These are phyloP conservation scores for Carallia pectinifolia DNA, from an alignment of 345 rosid species.

Conservation along the genomic window DNA sequence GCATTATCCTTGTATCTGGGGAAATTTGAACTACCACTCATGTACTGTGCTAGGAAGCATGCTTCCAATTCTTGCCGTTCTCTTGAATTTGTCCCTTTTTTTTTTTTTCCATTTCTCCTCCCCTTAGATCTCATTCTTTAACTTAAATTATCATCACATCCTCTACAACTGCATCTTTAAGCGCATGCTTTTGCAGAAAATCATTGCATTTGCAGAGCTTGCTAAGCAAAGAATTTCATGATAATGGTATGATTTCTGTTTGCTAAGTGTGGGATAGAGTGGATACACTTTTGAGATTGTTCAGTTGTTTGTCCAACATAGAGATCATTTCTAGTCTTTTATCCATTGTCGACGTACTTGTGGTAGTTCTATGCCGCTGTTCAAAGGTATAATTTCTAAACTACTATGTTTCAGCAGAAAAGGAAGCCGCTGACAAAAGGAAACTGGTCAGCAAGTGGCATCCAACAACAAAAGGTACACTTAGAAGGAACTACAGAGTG, in stretches of 20 bases:
- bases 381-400: background rate
- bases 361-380: background rate
- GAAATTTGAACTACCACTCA: background rate
- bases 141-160: no score
- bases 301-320: background rate
- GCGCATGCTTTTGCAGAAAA: background rate
- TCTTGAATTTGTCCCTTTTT: background rate
- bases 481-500: conserved; percentile 77
- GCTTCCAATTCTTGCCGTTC: background rate
- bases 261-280: background rate
- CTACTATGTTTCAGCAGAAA: conserved; percentile 36
- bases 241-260: background rate
- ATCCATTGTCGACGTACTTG: background rate
- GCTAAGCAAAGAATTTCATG: background rate
- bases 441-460: conserved; percentile 95
- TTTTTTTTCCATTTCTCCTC: background rate
- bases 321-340: background rate
- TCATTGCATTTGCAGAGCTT: background rate
- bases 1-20: background rate
- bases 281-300: background rate
- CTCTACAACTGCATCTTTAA: background rate
- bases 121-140: no score
- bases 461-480: conserved; percentile 89
- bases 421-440: conserved; percentile 69
- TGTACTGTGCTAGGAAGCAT: background rate